Evolutionary conservation across 495 filamentous ascomycete genomes (phyloP), one percentile per base, ranked within the genome.

Genomic region (Entonaema liquescens): DNA sequence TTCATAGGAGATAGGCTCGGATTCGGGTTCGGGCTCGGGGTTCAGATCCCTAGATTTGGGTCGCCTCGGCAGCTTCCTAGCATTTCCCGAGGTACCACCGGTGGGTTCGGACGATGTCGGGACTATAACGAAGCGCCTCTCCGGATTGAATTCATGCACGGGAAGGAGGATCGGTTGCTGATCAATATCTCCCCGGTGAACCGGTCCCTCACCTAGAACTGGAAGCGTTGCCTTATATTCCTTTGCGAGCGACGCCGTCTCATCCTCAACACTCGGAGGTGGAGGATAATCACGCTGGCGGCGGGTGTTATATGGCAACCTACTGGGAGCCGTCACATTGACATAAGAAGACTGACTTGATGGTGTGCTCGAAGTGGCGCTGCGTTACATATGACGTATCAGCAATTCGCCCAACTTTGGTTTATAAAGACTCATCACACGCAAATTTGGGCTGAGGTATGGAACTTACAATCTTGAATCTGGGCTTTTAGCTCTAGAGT

Each of bases 71-170:
- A 54, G 17, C 31, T 54, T 73, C 44, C 64, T 65, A 9, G 50
- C 60, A 9, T 26, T 21, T n/a, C 26, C 55, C 19, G 74, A 56
- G 5, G 52, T 28, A 42, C 64, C 69, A 28, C 67, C 68, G 15
- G 78, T 67, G 19, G 74, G 62, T 50, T 78, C 78, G 21, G 79
- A 70, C 7, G 62, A 47, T 31, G 71, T 76, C 9, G 78, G 62
- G 3, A 85, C 68, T 47, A 83, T 53, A 0, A 85, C 77, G 31
- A 85, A 85, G 21, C 83, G 77, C 26, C 83, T 78, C 76, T 85
- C 83, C 9, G 82, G 78, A 56, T 85, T 85, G 56, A 79, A 58
- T 28, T 84, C 79, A 67, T 78, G 75, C 1, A 84, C 77, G 3
- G 75, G 75, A 7, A 82, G 53, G 1, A 85, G 21, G 49, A 85